Evolutionary conservation across 2,329 filamentous ascomycete species (phyloP), one percentile per base, ranked within the genome.

Genomic region (Chalara sp.): DNA sequence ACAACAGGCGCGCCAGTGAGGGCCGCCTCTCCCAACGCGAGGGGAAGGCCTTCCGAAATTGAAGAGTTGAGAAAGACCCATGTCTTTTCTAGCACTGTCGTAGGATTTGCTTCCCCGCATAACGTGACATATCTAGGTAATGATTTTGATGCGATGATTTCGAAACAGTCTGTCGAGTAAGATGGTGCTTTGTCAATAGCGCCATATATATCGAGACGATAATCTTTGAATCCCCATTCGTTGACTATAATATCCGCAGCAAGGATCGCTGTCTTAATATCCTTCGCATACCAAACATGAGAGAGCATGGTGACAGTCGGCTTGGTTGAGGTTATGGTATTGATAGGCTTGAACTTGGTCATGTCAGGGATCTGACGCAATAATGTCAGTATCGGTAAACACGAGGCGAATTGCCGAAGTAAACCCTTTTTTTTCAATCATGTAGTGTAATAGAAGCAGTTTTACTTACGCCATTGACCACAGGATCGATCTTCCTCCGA

Each of bases 291-390:
- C 62, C 77, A 76, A 4, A 80, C 72, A 55, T 84, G 80, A 28
- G 80, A 84, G 46, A 84, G 63, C 81, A 84, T 84, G 30, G 80
- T 80, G 2, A 83, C 80, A 0, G 81, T 84, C 3, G 81, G 81
- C 28, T 71, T 72, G 52, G 76, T 71, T 0, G 80, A 76, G 47
- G 76, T 76, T 57, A 83, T 79, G 49, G 79, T 73, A 44, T 79
- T 74, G 21, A 83, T 76, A 0, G 81, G 80, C 33, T 76, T 66
- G 61, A 84, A 84, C 52, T 77, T 78, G 45, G 56, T 47, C 47
- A 77, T 83, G 60, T 84, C 78, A 46, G 76, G 76, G 56, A 84
- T 83, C 47, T 37, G n/a, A n/a, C 2, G 4, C n/a, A 10, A 8
- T 37, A 10, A 8, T 2, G 35, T 37, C 35, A 37, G 35, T 37